Base-by-base conservation (phyloP, 257 asterid species). In the Lycium ferocissimum region DNA sequence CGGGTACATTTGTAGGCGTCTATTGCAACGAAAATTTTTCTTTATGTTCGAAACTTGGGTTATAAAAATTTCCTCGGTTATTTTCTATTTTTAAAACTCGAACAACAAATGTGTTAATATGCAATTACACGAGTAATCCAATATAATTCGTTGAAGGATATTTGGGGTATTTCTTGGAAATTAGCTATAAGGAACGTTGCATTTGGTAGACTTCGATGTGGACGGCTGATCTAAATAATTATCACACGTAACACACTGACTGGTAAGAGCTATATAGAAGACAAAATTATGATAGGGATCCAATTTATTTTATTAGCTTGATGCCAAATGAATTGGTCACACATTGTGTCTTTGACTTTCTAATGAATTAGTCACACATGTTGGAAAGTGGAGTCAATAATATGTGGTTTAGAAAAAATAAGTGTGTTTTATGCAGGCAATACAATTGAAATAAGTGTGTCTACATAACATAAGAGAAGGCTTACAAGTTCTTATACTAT, bases 91-190 rank as follows among this genome's bases (percentile, higher is more conserved):
- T 26, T 26, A 26, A 26, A 26, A 26, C 33, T 26, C 33, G 33
- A 26, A 26, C 33, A 26, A 26, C 33, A 26, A 26, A 26, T 26
- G 33, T 26, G 33, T 26, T 26, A 26, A 26, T 26, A 26, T 26
- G 33, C 33, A 26, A 26, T 26, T 26, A 26, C 33, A 26, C 33
- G 33, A 26, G 33, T 26, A 26, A 26, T 26, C 33, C 33, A 26
- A 26, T 26, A 26, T 26, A 26, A 65, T 26, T 65, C 18, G 2
- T 26, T 66, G 1, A 12, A 11, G 45, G 47, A 66, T 1, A 70
- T 70, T 73, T 72, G 10, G 59, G 11, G 58, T 10, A 73, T 49
- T 73, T 73, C 80, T 6, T 73, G 59, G 80, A 20, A 73, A 45
- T 73, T 45, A 73, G 40, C 56, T 73, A 17, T 5, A 4, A 40